Percentiles rank a stretch among this genome's conserved stretches.
These are phyloP conservation scores for Schizopora paradoxa DNA, from an alignment of 1,284 basidiomycete genomes.

Conservation along the genomic window DNA sequence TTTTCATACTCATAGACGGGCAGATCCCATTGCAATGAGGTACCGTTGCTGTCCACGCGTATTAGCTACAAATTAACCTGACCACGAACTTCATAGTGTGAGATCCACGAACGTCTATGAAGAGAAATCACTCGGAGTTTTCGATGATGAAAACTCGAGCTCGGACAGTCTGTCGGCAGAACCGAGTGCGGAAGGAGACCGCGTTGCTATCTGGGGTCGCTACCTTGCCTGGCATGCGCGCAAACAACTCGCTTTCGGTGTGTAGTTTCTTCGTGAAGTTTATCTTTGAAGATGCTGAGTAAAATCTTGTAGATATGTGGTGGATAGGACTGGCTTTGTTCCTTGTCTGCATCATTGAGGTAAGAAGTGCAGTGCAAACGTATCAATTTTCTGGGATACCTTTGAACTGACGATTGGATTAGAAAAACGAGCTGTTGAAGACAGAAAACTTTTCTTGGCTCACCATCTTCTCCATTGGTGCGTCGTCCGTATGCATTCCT, in stretches of 20 bases:
- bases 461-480: constrained; percentile 72
- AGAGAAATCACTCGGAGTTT: constrained; percentile 80
- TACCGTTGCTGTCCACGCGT: constrained; percentile 26
- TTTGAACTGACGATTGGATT: constrained; percentile 26
- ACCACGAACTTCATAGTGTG: constrained; percentile 43
- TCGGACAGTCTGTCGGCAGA: constrained; percentile 28
- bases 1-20: constrained; percentile 15
- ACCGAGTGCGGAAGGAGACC: constrained; percentile 41
- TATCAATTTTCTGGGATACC: background rate
- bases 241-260: constrained; percentile 84
- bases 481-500: constrained; percentile 25
- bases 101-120: constrained; percentile 99
- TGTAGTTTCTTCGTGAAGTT: constrained; percentile 18
- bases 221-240: constrained; percentile 80
- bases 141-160: constrained; percentile 46
- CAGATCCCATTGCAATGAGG: constrained; percentile 72
- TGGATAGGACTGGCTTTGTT: constrained; percentile 79
- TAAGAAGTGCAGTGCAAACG: too few relatives aligned
- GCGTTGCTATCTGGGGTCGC: constrained; percentile 65
- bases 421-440: constrained; percentile 54
- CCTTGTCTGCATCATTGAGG: constrained; percentile 85
- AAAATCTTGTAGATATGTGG: constrained; percentile 69
- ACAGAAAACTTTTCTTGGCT: constrained; percentile 60
- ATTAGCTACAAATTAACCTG: background rate
- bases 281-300: constrained; percentile 8